Percentiles rank a stretch among this genome's conserved stretches.
Evolutionary conservation across 306 rosid species (phyloP).

Genomic region (Alnus glutinosa): DNA sequence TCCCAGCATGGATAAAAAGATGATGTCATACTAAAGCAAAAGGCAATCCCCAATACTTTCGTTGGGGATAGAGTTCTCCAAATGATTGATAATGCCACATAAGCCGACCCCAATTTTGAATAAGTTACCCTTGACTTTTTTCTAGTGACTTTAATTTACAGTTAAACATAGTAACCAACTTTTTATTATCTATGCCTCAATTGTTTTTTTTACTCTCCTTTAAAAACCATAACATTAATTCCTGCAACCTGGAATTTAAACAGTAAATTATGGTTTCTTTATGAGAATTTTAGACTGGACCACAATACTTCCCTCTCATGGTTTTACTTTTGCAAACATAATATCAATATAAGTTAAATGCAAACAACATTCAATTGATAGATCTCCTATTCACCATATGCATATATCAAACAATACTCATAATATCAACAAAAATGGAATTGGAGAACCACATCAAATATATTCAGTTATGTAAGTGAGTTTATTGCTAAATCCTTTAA

Average conservation of each 20-base stretch:
- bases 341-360: neutral
- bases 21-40: neutral
- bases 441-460: neutral
- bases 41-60: neutral
- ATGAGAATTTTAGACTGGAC: neutral
- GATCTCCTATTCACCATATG: neutral
- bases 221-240: neutral
- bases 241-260: neutral
- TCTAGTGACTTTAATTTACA: neutral
- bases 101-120: neutral
- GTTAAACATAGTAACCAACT: neutral
- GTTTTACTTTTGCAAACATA: neutral
- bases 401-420: neutral
- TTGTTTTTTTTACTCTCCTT: neutral
- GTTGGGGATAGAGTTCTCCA: neutral
- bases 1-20: neutral
- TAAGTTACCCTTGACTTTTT: neutral
- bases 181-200: neutral
- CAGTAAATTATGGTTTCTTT: neutral
- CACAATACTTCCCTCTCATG: neutral
- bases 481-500: neutral
- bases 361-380: constrained; percentile 1
- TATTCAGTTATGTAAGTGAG: neutral
- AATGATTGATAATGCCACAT: neutral
- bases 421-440: neutral